phyloP scores from a whole-genome alignment of 495 filamentous ascomycete species.

The Viridothelium virens region DNA sequence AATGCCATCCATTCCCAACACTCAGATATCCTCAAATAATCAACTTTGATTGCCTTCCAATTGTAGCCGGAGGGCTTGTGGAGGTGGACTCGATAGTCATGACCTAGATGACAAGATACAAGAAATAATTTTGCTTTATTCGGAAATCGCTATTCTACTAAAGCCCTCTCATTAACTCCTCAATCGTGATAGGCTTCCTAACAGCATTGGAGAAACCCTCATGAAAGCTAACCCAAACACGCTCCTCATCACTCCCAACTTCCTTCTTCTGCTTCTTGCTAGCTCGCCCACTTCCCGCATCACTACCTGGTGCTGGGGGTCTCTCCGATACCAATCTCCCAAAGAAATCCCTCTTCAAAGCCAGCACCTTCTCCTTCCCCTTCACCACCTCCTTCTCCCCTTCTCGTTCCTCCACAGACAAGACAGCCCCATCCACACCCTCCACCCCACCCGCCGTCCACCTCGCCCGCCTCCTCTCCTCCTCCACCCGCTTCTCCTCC shows the following conservation, averaged over 20 bases:
- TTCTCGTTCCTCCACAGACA: slow-evolving; percentile 6
- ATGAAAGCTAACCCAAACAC: slow-evolving; percentile 89
- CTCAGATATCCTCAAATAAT: too few species aligned
- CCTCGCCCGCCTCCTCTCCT: slow-evolving; percentile 41
- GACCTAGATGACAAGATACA: not conserved
- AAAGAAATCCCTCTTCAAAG: slow-evolving; percentile 83
- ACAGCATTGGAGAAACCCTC: slow-evolving; percentile 97
- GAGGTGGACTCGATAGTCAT: not conserved
- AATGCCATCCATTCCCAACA: too few species aligned
- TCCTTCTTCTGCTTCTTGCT: slow-evolving; percentile 27
- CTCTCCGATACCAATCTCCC: slow-evolving; percentile 55
- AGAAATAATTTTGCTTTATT: not conserved
- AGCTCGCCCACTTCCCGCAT: slow-evolving; percentile 38
- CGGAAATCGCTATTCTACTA: slow-evolving; percentile 13
- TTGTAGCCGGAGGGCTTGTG: not conserved
- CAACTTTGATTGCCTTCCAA: too few species aligned
- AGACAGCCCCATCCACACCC: slow-evolving; percentile 9
- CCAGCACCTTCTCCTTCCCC: slow-evolving; percentile 27
- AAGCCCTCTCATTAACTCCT: slow-evolving; percentile 69
- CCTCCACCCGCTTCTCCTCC: slow-evolving; percentile 33
- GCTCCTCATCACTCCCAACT: slow-evolving; percentile 33
- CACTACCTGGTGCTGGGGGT: not conserved
- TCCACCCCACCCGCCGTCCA: slow-evolving; percentile 17
- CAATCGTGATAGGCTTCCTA: slow-evolving; percentile 78
- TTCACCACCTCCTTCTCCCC: not conserved